Base-by-base conservation (phyloP, 108 stramenopile genomes). In the Cyclotella atomus region DNA sequence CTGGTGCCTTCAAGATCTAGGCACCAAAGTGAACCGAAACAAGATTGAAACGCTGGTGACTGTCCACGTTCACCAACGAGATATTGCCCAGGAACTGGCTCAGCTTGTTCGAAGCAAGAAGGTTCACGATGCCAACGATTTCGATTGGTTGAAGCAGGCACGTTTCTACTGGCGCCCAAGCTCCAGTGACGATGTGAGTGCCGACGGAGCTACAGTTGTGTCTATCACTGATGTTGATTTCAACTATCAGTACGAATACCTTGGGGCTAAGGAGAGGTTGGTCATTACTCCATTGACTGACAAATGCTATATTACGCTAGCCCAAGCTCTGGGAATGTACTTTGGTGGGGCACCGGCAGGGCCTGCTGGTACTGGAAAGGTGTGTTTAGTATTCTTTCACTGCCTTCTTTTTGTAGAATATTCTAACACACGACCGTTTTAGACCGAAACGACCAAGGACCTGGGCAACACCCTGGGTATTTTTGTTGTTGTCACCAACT, bases 301-400 rank as follows among this genome's bases (percentile, higher is more conserved):
- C 60, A 88, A 95, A 60, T 95, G 94, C 65, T 96, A 96, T 85
- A 96, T 96, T 65, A 96, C 96, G 15, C 88, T 96, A 12, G 91
- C 94, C 0, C 96, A 96, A 67, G 96, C 96, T n/a, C 81, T 95
- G 53, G 90, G 93, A 19, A 96, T 96, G 96, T 89, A 88, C 71
- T 96, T 93, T 76, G 96, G 96, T 27, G 96, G 96, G 7, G 93
- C 94, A n/a, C 96, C 96, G 9, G 94, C 96, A 14, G 94, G 94
- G 23, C 96, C 94, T 3, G 94, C 96, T n/a, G 94, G 94, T 8
- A 96, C 96, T 35, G 96, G 96, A 27, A 96, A 91, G 75, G 75
- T 76, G 65, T 41, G 75, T 57, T 21, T 50, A 29, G 45, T 3
- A 8, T 29, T 36, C 10, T 14, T 36, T n/a, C 35, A 35, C 16